phyloP scores from a whole-genome alignment of 768 basidiomycete genomes.

The Neoboletus magnificus region DNA sequence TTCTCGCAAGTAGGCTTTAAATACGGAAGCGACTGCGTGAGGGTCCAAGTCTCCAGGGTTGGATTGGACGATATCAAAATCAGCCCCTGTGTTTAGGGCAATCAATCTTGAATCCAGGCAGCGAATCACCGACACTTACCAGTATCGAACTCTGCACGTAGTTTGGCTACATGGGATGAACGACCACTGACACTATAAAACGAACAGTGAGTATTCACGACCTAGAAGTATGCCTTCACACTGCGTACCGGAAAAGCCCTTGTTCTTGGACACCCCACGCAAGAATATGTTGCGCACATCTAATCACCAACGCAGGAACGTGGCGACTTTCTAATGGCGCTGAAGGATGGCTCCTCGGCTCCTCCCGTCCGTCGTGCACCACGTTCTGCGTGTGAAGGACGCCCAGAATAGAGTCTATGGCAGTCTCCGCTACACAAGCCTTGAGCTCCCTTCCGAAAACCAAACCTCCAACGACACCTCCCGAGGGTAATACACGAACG shows the following conservation, averaged over 20 bases:
- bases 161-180: constrained; percentile 70
- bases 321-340: constrained; percentile 44
- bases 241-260: constrained; percentile 74
- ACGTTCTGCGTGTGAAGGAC: constrained; percentile 6
- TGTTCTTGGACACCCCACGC: constrained; percentile 85
- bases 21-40: constrained; percentile 88
- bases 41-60: constrained; percentile 88
- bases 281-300: constrained; percentile 80
- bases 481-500: constrained; percentile 34
- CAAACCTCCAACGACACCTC: constrained; percentile 43
- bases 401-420: constrained; percentile 33
- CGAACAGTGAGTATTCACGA: constrained; percentile 7
- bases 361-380: not conserved
- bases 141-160: constrained; percentile 80
- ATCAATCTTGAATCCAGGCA: constrained; percentile 4
- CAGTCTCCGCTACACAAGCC: constrained; percentile 55
- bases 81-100: constrained; percentile 54
- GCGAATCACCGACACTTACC: constrained; percentile 39
- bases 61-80: constrained; percentile 77
- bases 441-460: constrained; percentile 67
- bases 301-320: constrained; percentile 73
- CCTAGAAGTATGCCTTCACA: not conserved
- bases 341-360: constrained; percentile 17
- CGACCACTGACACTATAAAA: constrained; percentile 72
- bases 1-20: constrained; percentile 91